A percentile compares a stretch with the other conserved stretches of the same genome.
Evolutionary conservation across 345 rosid species (phyloP).

Genomic region (Sisymbrium irio): DNA sequence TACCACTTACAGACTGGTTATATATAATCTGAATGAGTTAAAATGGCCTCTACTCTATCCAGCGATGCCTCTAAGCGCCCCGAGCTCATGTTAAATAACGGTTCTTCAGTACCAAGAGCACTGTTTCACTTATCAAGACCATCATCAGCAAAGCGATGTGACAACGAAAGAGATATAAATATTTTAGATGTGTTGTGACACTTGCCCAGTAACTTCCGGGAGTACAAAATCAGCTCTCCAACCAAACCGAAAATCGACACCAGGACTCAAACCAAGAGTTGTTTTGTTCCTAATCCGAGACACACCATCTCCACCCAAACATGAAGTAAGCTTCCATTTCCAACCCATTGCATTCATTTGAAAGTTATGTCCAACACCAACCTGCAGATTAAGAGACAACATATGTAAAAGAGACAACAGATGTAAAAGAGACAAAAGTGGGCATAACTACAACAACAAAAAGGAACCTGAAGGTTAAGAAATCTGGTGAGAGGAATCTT

Average conservation of each 20-base stretch:
- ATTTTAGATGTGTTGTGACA: background rate
- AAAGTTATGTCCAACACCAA: slow-evolving; percentile 84
- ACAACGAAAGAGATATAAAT: background rate
- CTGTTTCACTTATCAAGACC: slow-evolving; percentile 41
- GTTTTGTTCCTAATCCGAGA: slow-evolving; percentile 84
- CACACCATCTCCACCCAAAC: slow-evolving; percentile 84
- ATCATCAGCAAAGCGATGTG: background rate
- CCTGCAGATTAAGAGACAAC: slow-evolving; percentile 38
- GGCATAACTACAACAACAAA: background rate
- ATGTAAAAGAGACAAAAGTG: too few relatives aligned
- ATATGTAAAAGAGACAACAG: background rate
- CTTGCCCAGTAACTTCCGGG: slow-evolving; percentile 81
- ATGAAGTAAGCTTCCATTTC: slow-evolving; percentile 90
- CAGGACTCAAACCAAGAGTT: slow-evolving; percentile 70
- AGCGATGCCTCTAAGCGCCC: slow-evolving; percentile 82
- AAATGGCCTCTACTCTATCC: slow-evolving; percentile 79
- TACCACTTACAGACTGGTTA: background rate
- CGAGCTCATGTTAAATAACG: slow-evolving; percentile 78
- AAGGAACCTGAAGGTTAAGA: slow-evolving; percentile 75
- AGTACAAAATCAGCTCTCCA: slow-evolving; percentile 92
- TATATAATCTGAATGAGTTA: slow-evolving; percentile 45
- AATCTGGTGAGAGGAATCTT: slow-evolving; percentile 83
- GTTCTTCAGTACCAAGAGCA: slow-evolving; percentile 71
- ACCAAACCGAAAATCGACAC: slow-evolving; percentile 77
- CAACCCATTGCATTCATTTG: slow-evolving; percentile 70